phyloP scores from a whole-genome alignment of 768 basidiomycete genomes.

The Cystobasidium tubakii region DNA sequence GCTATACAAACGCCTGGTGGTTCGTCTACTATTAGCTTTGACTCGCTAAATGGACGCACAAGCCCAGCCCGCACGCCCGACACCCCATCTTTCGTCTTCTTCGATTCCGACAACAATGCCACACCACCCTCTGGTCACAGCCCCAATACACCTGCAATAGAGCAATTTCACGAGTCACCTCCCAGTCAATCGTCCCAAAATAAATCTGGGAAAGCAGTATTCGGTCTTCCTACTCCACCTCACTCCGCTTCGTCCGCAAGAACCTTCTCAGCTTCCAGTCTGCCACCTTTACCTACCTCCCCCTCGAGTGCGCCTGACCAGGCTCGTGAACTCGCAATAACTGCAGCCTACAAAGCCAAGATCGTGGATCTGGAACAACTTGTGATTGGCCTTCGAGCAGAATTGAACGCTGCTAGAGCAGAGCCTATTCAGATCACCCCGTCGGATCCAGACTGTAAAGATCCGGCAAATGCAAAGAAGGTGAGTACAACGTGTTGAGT shows the following conservation, averaged over 20 bases:
- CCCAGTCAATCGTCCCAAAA: not conserved
- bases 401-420: not conserved
- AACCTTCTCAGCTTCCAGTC: conserved; percentile 10
- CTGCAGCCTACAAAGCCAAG: conserved; percentile 10
- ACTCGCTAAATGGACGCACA: not conserved
- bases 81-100: conserved; percentile 33
- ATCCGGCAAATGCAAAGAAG: not conserved
- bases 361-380: conserved; percentile 21
- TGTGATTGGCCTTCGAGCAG: not conserved
- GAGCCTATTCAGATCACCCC: not conserved
- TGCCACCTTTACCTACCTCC: not conserved
- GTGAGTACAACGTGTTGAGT: not conserved
- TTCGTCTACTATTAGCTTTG: not conserved
- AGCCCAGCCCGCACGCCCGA: conserved; percentile 26
- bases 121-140: not conserved
- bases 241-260: conserved; percentile 25
- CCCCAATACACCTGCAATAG: not conserved
- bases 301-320: not conserved
- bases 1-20: conserved; percentile 3
- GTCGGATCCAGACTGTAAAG: not conserved
- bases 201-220: not conserved
- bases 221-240: conserved; percentile 30
- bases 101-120: conserved; percentile 7
- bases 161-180: not conserved
- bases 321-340: not conserved